These are phyloP conservation scores for Helotiales sp. DNA, from an alignment of 2,329 filamentous ascomycete species.

Conservation along the genomic window DNA sequence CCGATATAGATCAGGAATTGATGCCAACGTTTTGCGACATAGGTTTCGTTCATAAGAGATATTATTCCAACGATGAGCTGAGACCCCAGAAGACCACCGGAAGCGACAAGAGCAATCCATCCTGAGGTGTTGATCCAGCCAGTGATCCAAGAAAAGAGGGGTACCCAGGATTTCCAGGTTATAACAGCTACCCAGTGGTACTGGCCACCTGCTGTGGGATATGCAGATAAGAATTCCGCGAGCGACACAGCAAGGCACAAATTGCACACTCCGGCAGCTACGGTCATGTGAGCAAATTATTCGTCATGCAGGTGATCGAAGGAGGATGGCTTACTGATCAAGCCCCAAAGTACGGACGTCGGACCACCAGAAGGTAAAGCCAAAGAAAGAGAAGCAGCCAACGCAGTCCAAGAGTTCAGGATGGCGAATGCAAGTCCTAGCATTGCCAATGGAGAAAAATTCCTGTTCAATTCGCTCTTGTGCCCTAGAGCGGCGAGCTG, in stretches of 20 bases:
- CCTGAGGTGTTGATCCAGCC: conserved; percentile 50
- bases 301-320: conserved; percentile 43
- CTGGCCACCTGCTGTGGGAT: conserved; percentile 55
- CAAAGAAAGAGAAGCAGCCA: conserved; percentile 45
- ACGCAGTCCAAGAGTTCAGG: conserved; percentile 57
- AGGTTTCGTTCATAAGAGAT: conserved; percentile 49
- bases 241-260: conserved; percentile 56
- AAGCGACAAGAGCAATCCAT: conserved; percentile 46
- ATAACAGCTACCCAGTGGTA: conserved; percentile 60
- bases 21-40: conserved; percentile 54
- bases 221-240: conserved; percentile 57
- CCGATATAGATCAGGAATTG: conserved; percentile 53
- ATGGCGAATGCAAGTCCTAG: conserved; percentile 59
- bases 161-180: conserved; percentile 45
- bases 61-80: conserved; percentile 56
- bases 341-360: conserved; percentile 71
- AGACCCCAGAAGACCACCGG: conserved; percentile 51
- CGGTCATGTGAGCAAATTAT: conserved; percentile 47
- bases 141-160: conserved; percentile 44
- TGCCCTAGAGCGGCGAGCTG: conserved; percentile 54
- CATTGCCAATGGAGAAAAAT: conserved; percentile 56
- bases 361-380: conserved; percentile 71
- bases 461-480: conserved; percentile 51
- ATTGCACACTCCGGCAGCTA: conserved; percentile 53
- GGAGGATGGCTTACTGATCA: conserved; percentile 45